Evolutionary conservation across 2,329 filamentous ascomycete genomes (phyloP), one percentile per base, ranked within the genome.

Genomic region (Capronia americana): DNA sequence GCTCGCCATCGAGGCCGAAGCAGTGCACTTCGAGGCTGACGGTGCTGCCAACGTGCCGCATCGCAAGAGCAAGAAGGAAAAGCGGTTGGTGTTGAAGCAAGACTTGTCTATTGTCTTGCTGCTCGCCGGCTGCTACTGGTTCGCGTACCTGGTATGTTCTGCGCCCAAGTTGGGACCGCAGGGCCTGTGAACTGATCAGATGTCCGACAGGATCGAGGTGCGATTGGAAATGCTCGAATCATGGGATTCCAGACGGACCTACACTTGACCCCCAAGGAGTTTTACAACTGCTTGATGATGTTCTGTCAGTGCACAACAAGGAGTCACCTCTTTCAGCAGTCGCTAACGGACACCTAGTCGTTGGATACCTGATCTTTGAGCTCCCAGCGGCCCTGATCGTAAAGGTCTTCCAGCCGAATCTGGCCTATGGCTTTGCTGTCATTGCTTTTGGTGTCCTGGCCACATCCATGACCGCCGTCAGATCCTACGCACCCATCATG

Each of bases 221-320:
- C 55, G 6, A 17, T 64, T 3, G 62, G 62, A 17, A 64, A 60
- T 54, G 56, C 62, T 44, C 55, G 62, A 54, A 44, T 64, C 46
- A 50, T 64, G 23, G 62, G 55, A 6, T 53, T 64, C 17, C 56
- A 64, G 30, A 55, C 14, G 17, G 62, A 64, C n/a, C 56, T 64
- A 7, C 26, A 23, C 20, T 55, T 60, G 17, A 59, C 41, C 20
- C 20, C 11, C n/a, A 28, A 64, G 23, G 41, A 64, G 56, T 64
- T 64, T 24, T 64, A 60, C 46, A 64, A 64, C 56, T 64, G 62
- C 48, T 20, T 64, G n/a, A 64, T 60, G 62, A 64, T 64, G 56
- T 64, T 64, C 62, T 64, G 62, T 64, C 20, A 51, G 56, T 55
- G 24, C 30, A 12, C 32, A 32, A 32, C 14, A 55, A 28, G 10